Conservation (phyloP, 2,329 filamentous ascomycete genomes). For the Penicillium sp. region DNA sequence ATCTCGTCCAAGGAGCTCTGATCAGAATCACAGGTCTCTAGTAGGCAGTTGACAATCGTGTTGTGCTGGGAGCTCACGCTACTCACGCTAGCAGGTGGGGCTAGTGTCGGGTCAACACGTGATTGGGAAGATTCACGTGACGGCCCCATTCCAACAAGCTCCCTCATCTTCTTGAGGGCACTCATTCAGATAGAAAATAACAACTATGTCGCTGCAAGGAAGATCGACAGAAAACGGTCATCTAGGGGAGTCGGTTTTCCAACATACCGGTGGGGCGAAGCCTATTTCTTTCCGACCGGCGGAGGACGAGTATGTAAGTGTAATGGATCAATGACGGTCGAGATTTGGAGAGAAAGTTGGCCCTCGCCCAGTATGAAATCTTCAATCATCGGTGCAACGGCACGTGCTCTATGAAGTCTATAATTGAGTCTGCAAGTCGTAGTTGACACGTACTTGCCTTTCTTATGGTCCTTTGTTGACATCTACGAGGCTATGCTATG, state of each 20-base stretch:
- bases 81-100: slow-evolving; percentile 3
- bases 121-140: not conserved
- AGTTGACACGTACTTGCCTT: slow-evolving; percentile 1
- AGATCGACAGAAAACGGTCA: not conserved
- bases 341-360: not conserved
- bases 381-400: not conserved
- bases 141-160: slow-evolving; percentile 13
- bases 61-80: slow-evolving; percentile 6
- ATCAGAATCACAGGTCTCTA: not conserved
- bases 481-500: not conserved
- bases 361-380: slow-evolving; percentile 1
- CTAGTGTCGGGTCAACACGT: not conserved
- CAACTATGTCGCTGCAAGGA: not conserved
- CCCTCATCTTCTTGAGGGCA: slow-evolving; percentile 17
- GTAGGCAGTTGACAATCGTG: not conserved
- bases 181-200: slow-evolving; percentile 11
- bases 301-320: slow-evolving; percentile 6
- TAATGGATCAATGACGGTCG: slow-evolving; percentile 9
- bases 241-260: not conserved
- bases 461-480: not conserved
- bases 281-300: slow-evolving; percentile 9
- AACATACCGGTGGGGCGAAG: slow-evolving; percentile 6
- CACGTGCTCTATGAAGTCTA: not conserved
- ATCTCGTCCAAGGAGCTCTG: not conserved
- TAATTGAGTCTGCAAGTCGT: not conserved